Conservation (phyloP, 2,329 filamentous ascomycete genomes). For the Plenodomus tracheiphilus region DNA sequence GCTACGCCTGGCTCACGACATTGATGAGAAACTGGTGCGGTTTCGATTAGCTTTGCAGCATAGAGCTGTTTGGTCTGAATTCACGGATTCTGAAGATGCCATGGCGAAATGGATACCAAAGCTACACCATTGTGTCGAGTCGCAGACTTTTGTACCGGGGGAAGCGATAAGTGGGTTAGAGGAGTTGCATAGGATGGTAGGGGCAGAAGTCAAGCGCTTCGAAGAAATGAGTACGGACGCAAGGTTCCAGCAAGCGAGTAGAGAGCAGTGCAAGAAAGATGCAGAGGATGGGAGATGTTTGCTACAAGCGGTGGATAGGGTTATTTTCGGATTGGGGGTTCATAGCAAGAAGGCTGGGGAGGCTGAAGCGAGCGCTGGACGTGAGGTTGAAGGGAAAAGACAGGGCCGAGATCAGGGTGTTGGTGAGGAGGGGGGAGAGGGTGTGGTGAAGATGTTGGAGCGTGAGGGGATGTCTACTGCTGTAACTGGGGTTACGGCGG, state of each 20-base stretch:
- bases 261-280: constrained; percentile 23
- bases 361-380: too few species aligned
- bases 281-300: constrained; percentile 26
- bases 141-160: constrained; percentile 15
- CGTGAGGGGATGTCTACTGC: too few species aligned
- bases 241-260: constrained; percentile 8
- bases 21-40: constrained; percentile 18
- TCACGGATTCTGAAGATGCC: not conserved
- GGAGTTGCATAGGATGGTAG: constrained; percentile 16
- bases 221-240: constrained; percentile 13
- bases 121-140: constrained; percentile 1
- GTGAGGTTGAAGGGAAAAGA: too few species aligned
- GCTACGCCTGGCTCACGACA: constrained; percentile 16
- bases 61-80: constrained; percentile 13
- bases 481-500: too few species aligned
- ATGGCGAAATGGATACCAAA: constrained; percentile 17
- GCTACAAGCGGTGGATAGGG: constrained; percentile 19
- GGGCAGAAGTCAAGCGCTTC: constrained; percentile 21
- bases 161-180: constrained; percentile 25
- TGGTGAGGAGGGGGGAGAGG: too few species aligned
- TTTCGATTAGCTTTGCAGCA: constrained; percentile 24
- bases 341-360: too few species aligned
- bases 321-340: constrained; percentile 16
- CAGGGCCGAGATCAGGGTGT: too few species aligned
- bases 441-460: too few species aligned